Percentiles rank a stretch among this genome's conserved stretches.
These are phyloP conservation scores for Lepidium africanum DNA, from an alignment of 345 rosid species.

Conservation along the genomic window DNA sequence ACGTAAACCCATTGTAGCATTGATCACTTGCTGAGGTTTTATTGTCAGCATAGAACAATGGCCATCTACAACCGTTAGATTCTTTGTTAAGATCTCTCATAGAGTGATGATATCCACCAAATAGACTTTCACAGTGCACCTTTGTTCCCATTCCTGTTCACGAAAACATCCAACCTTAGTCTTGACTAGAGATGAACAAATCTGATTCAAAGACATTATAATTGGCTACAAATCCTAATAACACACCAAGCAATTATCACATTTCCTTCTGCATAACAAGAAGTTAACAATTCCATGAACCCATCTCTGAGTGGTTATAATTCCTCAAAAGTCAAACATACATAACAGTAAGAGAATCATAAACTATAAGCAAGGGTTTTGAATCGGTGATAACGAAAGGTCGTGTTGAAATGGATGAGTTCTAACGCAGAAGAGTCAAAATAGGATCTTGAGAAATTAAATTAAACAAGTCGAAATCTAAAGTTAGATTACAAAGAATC, in stretches of 20 bases:
- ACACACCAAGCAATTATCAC: background rate
- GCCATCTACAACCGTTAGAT: constrained; percentile 41
- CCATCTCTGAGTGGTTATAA: background rate
- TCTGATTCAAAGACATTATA: background rate
- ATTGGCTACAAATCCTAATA: background rate
- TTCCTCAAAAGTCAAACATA: constrained; percentile 13
- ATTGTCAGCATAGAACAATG: constrained; percentile 30
- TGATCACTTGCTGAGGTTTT: constrained; percentile 25
- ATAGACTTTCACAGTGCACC: constrained; percentile 51
- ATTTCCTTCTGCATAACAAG: background rate
- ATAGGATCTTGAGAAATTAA: constrained; percentile 8
- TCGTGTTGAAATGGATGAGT: constrained; percentile 2
- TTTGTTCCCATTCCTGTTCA: constrained; percentile 62
- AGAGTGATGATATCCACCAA: constrained; percentile 43
- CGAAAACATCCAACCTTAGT: background rate
- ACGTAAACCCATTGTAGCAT: constrained; percentile 27
- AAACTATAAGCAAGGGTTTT: constrained; percentile 8
- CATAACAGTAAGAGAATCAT: background rate
- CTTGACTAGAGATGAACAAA: background rate
- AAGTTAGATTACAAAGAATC: constrained; percentile 25
- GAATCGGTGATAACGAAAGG: constrained; percentile 8
- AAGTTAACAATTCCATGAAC: background rate
- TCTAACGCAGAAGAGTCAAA: constrained; percentile 20
- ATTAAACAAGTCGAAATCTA: constrained; percentile 12
- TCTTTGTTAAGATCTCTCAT: constrained; percentile 44